Base-by-base conservation (phyloP, 192 early-diverging fungal genomes). In the Phycomyces blakesleeanus region DNA sequence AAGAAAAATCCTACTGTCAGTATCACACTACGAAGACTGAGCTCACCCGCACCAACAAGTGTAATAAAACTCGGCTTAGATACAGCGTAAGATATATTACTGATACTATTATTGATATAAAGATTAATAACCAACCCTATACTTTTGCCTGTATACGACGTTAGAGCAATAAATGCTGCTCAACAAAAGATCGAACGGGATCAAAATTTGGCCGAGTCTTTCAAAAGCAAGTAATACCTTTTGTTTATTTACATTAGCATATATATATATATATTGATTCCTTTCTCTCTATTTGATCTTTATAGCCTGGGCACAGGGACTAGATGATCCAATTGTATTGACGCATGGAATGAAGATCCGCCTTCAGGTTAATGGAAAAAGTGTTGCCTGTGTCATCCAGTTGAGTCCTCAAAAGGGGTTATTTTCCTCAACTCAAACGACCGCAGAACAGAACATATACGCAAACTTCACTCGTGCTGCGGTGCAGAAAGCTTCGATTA, bases 311-410 rank as follows among this genome's bases (percentile, higher is more conserved):
- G 54, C 51, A 47, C 25, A 50, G 16, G 25, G 34, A 20, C 40
- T 55, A 18, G 25, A 49, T 18, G 37, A 59, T n/a, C 22, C 55
- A 0, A 20, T 77, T 16, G 66, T 77, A 12, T 58, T 82, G 15
- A 82, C 71, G 41, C 78, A 82, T 50, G 80, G 80, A 29, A 64
- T 72, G 1, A 25, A 72, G 21, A 51, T 81, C 22, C 26, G 42
- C 26, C 64, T 76, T 15, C 57, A 65, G 10, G 51, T 71, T 21
- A 59, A 50, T 24, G 67, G 71, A 18, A 49, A 63, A 6, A 26
- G 57, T 15, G 66, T 61, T 15, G 59, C 58, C 3, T 69, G 77
- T 29, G 15, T 68, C 9, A 26, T 82, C n/a, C 60, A 65, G n/a
- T 77, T 82, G 25, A 73, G 73, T n/a, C 24, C 57, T 21, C 79